Evolutionary conservation across 2,329 filamentous ascomycete genomes (phyloP), one percentile per base, ranked within the genome.

Genomic region (Colletotrichum acutatum): DNA sequence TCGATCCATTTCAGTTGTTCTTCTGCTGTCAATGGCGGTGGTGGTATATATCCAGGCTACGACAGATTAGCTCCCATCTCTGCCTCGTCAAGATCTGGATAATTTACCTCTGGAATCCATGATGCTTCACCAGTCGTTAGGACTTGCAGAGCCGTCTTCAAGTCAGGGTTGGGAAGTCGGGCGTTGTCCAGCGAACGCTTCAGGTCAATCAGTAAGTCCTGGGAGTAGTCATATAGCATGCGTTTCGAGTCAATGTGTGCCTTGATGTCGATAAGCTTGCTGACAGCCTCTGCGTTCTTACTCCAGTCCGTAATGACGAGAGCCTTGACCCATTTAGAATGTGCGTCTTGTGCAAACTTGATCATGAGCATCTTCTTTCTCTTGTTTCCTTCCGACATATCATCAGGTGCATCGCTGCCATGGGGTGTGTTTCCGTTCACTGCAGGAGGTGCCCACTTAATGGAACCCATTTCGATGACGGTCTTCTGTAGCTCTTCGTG

Each of bases 241-340:
- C 91, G 87, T 77, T 93, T 89, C 70, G 86, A 83, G 71, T 91
- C 88, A 74, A 97, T 87, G 85, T 96, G 95, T 30, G 88, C 87
- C 79, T 93, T 94, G 75, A 99, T 84, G 79, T 98, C 95, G 76
- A 98, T 97, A 74, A 98, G 88, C 82, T 93, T 95, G 84, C 93
- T 93, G 77, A 98, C 94, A 77, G 93, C 91, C 52, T 91, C 88
- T 42, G 93, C 91, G 80, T 94, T 92, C 78, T 93, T 90, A 80
- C 93, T 94, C 97, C 97, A 99, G 83, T 97, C 93, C 1, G 93
- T 91, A 59, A 99, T 92, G 26, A 99, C 95, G 24, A 98, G 87
- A 8, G 95, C 90, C 84, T 99, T 98, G 81, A 97, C 94, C 87
- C 97, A 98, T 84, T 94, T 95, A 34, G 92, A 91, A 79, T 98